phyloP scores from a whole-genome alignment of 441 rosid species.

The Bocquillonia castaneifolia region DNA sequence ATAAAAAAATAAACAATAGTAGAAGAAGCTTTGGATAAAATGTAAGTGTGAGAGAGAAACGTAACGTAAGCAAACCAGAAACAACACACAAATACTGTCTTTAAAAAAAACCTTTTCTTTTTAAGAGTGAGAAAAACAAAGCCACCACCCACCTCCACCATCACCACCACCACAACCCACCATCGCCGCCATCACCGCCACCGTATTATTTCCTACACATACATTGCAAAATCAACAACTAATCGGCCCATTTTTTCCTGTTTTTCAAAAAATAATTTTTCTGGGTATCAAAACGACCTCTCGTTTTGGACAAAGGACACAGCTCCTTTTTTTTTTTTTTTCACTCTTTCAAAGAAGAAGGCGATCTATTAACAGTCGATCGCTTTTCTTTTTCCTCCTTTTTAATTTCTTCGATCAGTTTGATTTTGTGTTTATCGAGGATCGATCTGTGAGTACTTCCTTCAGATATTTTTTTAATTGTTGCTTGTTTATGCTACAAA shows the following conservation, averaged over 20 bases:
- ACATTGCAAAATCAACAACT: background rate
- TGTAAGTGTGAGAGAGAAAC: constrained; percentile 9
- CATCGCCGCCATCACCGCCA: constrained; percentile 10
- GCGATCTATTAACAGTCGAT: constrained; percentile 27
- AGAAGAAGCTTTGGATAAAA: background rate
- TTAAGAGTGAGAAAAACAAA: constrained; percentile 18
- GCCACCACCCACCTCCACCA: background rate
- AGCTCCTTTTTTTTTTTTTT: background rate
- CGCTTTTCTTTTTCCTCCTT: constrained; percentile 13
- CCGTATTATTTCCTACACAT: constrained; percentile 2
- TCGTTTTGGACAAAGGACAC: background rate
- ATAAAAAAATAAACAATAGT: background rate
- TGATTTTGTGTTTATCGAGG: constrained; percentile 15
- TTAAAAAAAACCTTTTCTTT: background rate
- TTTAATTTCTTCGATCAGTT: constrained; percentile 18
- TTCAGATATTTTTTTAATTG: background rate
- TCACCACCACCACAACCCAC: constrained; percentile 13
- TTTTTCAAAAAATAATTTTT: no score
- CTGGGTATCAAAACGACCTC: background rate
- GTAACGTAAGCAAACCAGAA: background rate
- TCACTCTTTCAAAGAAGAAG: background rate
- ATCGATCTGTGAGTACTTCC: constrained; percentile 38
- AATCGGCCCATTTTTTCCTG: background rate
- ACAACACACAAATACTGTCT: background rate
- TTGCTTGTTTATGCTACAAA: background rate